phyloP scores from a whole-genome alignment of 345 rosid genomes.

The Rhodamnia rubescens region DNA sequence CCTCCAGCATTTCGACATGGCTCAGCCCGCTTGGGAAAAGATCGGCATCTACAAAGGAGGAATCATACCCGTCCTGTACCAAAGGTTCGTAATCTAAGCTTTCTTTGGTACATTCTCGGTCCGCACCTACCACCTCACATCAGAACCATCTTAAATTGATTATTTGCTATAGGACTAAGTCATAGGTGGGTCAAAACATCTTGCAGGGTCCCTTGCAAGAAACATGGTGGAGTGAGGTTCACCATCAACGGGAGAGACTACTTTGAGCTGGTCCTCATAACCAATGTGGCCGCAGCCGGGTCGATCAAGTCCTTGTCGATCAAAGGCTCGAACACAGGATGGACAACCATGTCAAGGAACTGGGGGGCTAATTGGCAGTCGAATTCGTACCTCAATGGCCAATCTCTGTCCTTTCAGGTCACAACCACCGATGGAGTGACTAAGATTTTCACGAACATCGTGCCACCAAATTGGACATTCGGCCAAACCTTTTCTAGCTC shows the following conservation, averaged over 20 bases:
- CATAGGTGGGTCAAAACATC: not conserved
- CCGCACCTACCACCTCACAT: not conserved
- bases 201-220: constrained; percentile 78
- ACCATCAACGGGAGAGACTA: constrained; percentile 71
- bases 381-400: constrained; percentile 67
- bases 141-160: not conserved
- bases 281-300: constrained; percentile 73
- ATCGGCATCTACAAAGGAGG: constrained; percentile 82
- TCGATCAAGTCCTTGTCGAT: constrained; percentile 52
- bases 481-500: constrained; percentile 48
- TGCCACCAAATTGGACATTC: constrained; percentile 61
- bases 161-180: not conserved
- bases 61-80: constrained; percentile 72
- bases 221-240: constrained; percentile 82
- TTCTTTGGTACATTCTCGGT: not conserved
- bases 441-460: constrained; percentile 28
- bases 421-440: constrained; percentile 63
- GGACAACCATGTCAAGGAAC: constrained; percentile 82
- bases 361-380: constrained; percentile 99
- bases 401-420: constrained; percentile 65
- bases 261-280: constrained; percentile 69
- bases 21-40: constrained; percentile 88
- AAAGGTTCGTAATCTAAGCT: constrained; percentile 26
- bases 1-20: constrained; percentile 90
- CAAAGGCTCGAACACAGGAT: constrained; percentile 65